Evolutionary conservation across 2,329 filamentous ascomycete genomes (phyloP), one percentile per base, ranked within the genome.

Genomic region (Penicillium frequentans): DNA sequence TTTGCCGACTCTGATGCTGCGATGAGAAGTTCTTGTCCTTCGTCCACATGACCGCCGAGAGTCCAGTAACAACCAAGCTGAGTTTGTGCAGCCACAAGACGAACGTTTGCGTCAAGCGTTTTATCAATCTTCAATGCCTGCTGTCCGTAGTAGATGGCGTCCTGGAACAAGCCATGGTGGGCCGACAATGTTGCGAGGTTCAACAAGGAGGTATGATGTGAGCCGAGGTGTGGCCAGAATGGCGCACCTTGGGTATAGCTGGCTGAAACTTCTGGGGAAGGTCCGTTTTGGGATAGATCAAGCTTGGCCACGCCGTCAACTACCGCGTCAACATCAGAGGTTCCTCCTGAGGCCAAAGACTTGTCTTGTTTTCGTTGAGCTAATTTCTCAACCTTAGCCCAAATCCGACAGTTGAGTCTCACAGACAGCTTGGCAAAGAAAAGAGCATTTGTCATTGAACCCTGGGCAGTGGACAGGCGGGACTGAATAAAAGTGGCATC

Each of bases 91-190:
- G 80, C 75, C 21, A 78, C 73, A 27, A 79, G 70, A 1, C 82
- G 75, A 13, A 87, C 80, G 35, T 83, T 80, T 0, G 89, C 87
- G 48, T 83, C 79, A 9, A 90, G 84, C n/a, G 83, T 85, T 57
- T 83, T 81, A 23, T 90, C 90, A 58, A 96, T 84, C 67, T 89
- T 91, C 53, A 89, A 81, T 0, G 92, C 92, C 66, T 95, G 90
- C 64, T 97, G 89, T 1, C 89, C 88, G 64, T 96, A 96, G 70
- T 93, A 95, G 0, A 93, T 77, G 2, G 93, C 93, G 71, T 98
- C 93, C 58, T 91, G 87, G 62, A 92, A 91, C 75, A 96, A 84
- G 27, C 95, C 95, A 61, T 95, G 84, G 62, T 96, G 89, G 1
- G 89, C 86, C 65, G 93, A 96, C 1, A 96, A 79, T 4, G 84